Conservation (phyloP, 495 filamentous ascomycete species). For the Trichoderma gamsii region DNA sequence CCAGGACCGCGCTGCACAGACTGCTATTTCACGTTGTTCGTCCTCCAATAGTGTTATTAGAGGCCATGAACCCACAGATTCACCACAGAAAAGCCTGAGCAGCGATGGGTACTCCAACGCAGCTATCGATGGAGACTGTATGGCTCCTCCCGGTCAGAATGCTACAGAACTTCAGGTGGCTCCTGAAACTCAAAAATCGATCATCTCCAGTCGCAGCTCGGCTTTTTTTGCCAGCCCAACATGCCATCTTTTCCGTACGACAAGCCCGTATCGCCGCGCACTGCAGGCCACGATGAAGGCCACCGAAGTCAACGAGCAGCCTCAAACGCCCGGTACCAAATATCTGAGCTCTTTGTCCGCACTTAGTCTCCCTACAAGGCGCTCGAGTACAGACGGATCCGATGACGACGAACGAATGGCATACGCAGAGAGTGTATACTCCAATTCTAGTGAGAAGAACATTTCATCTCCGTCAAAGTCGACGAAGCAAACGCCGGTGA, state of each 20-base stretch:
- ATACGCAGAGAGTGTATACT: constrained; percentile 42
- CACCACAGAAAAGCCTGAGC: neutral
- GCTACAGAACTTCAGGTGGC: neutral
- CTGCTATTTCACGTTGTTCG: constrained; percentile 16
- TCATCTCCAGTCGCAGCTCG: constrained; percentile 22
- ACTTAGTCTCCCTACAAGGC: constrained; percentile 24
- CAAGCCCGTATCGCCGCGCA: constrained; percentile 52
- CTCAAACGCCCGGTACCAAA: constrained; percentile 36
- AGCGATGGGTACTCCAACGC: neutral
- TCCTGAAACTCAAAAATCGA: neutral
- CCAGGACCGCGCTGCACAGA: neutral
- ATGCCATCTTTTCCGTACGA: constrained; percentile 43
- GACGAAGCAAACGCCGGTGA: neutral
- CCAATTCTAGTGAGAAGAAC: constrained; percentile 25
- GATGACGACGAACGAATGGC: constrained; percentile 29
- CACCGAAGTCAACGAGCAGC: constrained; percentile 20
- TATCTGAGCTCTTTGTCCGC: constrained; percentile 37
- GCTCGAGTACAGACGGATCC: constrained; percentile 26
- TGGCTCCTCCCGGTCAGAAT: neutral
- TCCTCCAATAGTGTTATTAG: neutral
- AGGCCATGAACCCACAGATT: neutral
- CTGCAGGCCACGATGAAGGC: constrained; percentile 38
- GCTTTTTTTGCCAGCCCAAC: constrained; percentile 40
- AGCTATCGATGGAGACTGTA: neutral
- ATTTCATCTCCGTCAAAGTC: neutral